A percentile compares a stretch with the other conserved stretches of the same genome.
Evolutionary conservation across 2,329 filamentous ascomycete genomes (phyloP).

Genomic region (Sodiomyces alkalinus): DNA sequence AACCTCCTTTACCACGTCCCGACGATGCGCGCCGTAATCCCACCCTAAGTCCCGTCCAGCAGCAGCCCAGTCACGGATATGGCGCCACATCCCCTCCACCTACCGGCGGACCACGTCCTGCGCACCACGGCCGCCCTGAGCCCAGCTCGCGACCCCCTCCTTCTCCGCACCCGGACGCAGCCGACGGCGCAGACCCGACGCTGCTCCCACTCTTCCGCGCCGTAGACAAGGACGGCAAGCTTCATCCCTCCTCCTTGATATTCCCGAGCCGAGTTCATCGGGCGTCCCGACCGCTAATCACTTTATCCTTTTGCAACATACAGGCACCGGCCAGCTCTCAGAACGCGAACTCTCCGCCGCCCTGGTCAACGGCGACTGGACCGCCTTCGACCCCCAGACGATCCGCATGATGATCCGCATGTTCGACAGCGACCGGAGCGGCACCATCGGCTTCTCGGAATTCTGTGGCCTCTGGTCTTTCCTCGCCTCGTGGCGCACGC

Average conservation of each 20-base stretch:
- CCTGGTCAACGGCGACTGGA: constrained; percentile 93
- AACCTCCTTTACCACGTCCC: constrained; percentile 22
- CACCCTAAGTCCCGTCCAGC: constrained; percentile 7
- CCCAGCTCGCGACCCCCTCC: constrained; percentile 48
- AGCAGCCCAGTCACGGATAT: constrained; percentile 17
- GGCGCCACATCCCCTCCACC: constrained; percentile 37
- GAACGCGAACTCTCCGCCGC: constrained; percentile 78
- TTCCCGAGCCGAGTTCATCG: constrained; percentile 10
- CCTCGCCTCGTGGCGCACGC: constrained; percentile 78
- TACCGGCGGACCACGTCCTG: constrained; percentile 24
- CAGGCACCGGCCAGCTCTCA: constrained; percentile 67
- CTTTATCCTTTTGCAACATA: too few species aligned
- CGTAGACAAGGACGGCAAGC: constrained; percentile 70
- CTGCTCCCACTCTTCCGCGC: constrained; percentile 78
- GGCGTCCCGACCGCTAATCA: not conserved
- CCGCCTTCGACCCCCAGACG: constrained; percentile 82
- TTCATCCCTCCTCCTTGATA: too few species aligned
- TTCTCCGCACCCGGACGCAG: constrained; percentile 39
- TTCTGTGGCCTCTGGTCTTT: constrained; percentile 97
- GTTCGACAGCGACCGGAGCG: constrained; percentile 87
- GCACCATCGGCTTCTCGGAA: constrained; percentile 85
- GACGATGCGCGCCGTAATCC: constrained; percentile 13
- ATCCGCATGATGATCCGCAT: constrained; percentile 99
- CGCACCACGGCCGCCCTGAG: constrained; percentile 32
- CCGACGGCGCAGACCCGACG: constrained; percentile 45